These are phyloP conservation scores for Benincasa hispida DNA, from an alignment of 306 rosid genomes.

Conservation along the genomic window DNA sequence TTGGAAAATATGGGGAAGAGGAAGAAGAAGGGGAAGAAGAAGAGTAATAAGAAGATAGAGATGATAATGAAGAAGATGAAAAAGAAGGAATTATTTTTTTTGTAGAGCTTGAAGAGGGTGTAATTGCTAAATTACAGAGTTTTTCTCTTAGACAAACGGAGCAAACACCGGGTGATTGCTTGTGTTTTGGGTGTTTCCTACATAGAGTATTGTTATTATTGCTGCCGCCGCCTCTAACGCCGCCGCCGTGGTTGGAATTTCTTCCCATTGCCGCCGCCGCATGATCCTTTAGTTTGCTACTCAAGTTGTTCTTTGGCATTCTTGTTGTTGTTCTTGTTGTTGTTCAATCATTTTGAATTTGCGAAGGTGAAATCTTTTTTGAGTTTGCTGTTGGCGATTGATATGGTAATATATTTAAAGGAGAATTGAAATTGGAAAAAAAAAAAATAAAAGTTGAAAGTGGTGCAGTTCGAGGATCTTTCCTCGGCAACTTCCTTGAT, in stretches of 20 bases:
- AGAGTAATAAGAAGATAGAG: not conserved
- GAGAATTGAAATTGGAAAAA: not conserved
- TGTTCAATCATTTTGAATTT: not conserved
- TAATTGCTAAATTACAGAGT: slow-evolving; percentile 21
- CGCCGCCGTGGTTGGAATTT: not conserved
- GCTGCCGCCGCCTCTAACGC: not conserved
- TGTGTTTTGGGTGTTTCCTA: slow-evolving; percentile 73
- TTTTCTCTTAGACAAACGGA: slow-evolving; percentile 55
- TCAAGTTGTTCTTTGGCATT: not conserved
- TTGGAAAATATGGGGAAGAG: not conserved
- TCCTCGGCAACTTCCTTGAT: slow-evolving; percentile 29
- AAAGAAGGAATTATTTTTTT: not conserved
- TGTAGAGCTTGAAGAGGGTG: not conserved
- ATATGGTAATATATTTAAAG: slow-evolving; percentile 1
- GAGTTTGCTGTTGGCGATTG: not conserved
- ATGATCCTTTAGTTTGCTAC: not conserved
- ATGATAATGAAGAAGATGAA: not conserved
- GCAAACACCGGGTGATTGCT: slow-evolving; percentile 78
- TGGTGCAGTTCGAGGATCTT: slow-evolving; percentile 23
- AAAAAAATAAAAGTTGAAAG: not conserved
- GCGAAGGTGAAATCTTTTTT: not conserved
- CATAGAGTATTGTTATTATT: slow-evolving; percentile 7
- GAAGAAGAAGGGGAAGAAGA: not conserved
- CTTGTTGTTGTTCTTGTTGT: not conserved
- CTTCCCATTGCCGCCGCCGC: not conserved